These are phyloP conservation scores for Geranomyces variabilis DNA, from an alignment of 192 early-diverging fungal genomes.

Conservation along the genomic window DNA sequence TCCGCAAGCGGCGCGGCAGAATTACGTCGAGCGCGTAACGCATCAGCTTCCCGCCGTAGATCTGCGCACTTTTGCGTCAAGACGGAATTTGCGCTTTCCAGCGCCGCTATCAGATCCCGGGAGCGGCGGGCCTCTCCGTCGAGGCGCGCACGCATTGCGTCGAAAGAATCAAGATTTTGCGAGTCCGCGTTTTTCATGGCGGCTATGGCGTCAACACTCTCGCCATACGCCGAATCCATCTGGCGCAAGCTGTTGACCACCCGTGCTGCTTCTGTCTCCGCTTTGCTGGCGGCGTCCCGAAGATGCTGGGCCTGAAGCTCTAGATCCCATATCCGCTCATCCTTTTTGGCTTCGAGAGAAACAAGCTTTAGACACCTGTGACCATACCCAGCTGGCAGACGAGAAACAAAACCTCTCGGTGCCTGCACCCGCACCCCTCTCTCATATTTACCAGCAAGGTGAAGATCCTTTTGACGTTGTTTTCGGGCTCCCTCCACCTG, in stretches of 20 bases:
- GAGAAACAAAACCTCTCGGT: background rate
- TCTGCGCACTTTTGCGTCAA: slow-evolving; percentile 17
- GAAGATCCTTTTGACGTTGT: slow-evolving; percentile 29
- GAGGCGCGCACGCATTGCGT: background rate
- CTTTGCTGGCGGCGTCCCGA: slow-evolving; percentile 19
- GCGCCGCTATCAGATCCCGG: slow-evolving; percentile 22
- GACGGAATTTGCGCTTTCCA: slow-evolving; percentile 36
- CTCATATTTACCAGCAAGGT: slow-evolving; percentile 16
- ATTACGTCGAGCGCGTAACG: background rate
- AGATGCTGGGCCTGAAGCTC: slow-evolving; percentile 41
- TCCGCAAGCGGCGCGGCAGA: background rate
- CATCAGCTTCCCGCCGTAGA: background rate
- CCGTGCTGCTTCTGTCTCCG: slow-evolving; percentile 30
- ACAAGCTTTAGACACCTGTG: background rate
- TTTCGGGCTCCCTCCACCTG: slow-evolving; percentile 22
- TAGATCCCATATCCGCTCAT: slow-evolving; percentile 46
- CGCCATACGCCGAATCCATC: slow-evolving; percentile 24
- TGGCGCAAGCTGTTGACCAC: slow-evolving; percentile 10
- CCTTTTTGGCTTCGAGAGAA: slow-evolving; percentile 32
- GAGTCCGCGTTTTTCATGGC: slow-evolving; percentile 13
- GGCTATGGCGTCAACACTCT: slow-evolving; percentile 31
- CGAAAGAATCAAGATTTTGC: slow-evolving; percentile 10
- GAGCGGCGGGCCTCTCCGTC: slow-evolving; percentile 33
- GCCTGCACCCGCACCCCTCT: background rate
- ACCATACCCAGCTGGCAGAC: background rate